Conservation (phyloP, 495 filamentous ascomycete genomes). For the Glutinoglossum americanum region DNA sequence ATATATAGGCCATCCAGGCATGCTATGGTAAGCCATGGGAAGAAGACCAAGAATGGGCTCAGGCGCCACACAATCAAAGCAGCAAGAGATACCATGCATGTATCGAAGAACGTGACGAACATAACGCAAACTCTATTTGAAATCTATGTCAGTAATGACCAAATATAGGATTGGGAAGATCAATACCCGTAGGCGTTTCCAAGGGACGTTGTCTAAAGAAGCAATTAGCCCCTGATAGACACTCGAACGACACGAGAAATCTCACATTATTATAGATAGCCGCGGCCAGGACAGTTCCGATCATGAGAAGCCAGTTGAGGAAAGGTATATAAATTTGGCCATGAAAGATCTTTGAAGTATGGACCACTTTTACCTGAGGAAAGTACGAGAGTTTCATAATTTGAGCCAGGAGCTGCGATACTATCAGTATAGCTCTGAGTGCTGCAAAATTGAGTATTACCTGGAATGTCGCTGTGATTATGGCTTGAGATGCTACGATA, state of each 20-base stretch:
- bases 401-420: slow-evolving; percentile 33
- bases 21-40: slow-evolving; percentile 10
- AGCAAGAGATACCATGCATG: slow-evolving; percentile 43
- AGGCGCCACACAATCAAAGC: slow-evolving; percentile 47
- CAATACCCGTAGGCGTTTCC: not conserved
- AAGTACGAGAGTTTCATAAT: slow-evolving; percentile 47
- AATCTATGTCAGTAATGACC: slow-evolving; percentile 13
- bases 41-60: slow-evolving; percentile 34
- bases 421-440: no score
- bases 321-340: slow-evolving; percentile 52
- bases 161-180: no score
- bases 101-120: slow-evolving; percentile 53
- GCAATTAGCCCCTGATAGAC: not conserved
- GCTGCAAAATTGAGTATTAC: not conserved
- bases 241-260: not conserved
- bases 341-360: slow-evolving; percentile 42
- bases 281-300: slow-evolving; percentile 46
- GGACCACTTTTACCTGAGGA: slow-evolving; percentile 45
- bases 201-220: not conserved
- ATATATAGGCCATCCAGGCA: slow-evolving; percentile 42
- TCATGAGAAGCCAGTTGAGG: slow-evolving; percentile 52
- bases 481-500: slow-evolving; percentile 56
- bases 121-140: slow-evolving; percentile 42
- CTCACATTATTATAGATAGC: slow-evolving; percentile 46
- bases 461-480: slow-evolving; percentile 51